These are phyloP conservation scores for Phytophthora hybrid DNA, from an alignment of 352 stramenopile species.

Conservation along the genomic window DNA sequence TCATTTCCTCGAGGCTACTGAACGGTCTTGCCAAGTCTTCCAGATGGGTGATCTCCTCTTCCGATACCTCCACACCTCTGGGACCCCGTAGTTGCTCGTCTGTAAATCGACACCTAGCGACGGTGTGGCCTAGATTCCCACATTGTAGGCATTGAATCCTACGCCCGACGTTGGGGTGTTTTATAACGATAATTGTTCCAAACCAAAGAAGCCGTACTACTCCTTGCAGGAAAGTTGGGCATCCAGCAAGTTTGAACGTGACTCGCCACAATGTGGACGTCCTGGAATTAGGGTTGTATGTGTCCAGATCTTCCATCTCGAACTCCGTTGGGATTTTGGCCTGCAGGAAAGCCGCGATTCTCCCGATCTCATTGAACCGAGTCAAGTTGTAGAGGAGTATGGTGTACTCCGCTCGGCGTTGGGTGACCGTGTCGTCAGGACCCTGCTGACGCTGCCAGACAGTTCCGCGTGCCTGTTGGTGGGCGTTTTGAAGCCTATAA, in stretches of 20 bases:
- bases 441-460: background rate
- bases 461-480: background rate
- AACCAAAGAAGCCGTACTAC: too few species aligned
- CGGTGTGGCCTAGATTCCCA: background rate
- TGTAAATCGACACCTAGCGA: constrained; percentile 8
- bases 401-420: background rate
- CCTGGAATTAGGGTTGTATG: background rate
- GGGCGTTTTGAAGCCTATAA: background rate
- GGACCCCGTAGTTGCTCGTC: background rate
- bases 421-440: background rate
- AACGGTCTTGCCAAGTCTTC: constrained; percentile 2
- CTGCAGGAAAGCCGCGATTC: background rate
- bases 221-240: background rate
- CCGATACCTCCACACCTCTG: background rate
- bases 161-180: background rate
- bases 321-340: background rate
- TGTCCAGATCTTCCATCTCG: constrained; percentile 3
- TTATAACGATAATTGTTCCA: background rate
- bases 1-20: background rate
- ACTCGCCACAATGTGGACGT: constrained; percentile 5
- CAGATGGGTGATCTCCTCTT: background rate
- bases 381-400: background rate
- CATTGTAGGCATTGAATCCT: constrained; percentile 1
- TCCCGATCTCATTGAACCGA: background rate
- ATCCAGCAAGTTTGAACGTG: background rate